Evolutionary conservation across 441 rosid species (phyloP).

Genomic region (Gossypium trilobum): DNA sequence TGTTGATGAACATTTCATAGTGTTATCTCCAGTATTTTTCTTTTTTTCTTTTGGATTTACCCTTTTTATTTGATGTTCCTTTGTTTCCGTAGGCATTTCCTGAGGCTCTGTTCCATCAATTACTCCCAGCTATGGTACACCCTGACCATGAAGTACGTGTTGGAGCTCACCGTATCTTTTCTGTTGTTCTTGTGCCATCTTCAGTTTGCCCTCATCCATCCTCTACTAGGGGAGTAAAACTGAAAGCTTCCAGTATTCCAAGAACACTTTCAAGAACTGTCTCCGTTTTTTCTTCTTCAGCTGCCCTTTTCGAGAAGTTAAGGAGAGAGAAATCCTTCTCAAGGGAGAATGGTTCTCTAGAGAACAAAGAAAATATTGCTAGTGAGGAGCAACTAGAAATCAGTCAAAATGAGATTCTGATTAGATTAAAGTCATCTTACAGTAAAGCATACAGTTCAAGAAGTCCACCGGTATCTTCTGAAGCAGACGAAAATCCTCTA

Average conservation of each 20-base stretch:
- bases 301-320: conserved; percentile 91
- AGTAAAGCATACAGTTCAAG: conserved; percentile 29
- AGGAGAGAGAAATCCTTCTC: conserved; percentile 38
- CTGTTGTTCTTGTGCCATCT: conserved; percentile 78
- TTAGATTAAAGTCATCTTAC: conserved; percentile 39
- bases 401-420: conserved; percentile 28
- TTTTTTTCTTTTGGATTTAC: not conserved
- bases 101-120: conserved; percentile 67
- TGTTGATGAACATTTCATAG: not conserved
- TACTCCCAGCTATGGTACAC: conserved; percentile 70
- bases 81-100: conserved; percentile 53
- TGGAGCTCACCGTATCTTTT: conserved; percentile 68
- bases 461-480: conserved; percentile 25
- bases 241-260: conserved; percentile 47
- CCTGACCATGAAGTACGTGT: conserved; percentile 63
- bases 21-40: not conserved
- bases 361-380: conserved; percentile 14
- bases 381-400: conserved; percentile 25
- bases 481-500: conserved; percentile 21
- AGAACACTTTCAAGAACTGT: conserved; percentile 85
- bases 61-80: conserved; percentile 3
- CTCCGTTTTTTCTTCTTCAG: conserved; percentile 93
- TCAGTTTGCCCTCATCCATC: conserved; percentile 49
- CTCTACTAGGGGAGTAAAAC: conserved; percentile 21
- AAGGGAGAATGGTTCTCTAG: conserved; percentile 28